phyloP scores from a whole-genome alignment of 2,329 filamentous ascomycete species.

The Juglanconis oblonga region DNA sequence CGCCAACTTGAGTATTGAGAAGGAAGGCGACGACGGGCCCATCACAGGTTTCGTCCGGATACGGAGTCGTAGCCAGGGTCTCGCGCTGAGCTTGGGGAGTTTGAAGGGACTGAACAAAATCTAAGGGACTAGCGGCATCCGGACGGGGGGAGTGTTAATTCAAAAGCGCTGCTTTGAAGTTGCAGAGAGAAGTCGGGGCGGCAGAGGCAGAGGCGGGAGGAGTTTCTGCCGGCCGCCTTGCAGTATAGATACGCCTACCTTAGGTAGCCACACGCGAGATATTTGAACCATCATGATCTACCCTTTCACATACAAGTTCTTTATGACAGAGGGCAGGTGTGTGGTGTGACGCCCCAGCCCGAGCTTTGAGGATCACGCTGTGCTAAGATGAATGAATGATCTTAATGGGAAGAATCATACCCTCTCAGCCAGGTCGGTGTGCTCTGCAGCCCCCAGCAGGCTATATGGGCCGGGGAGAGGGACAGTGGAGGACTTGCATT shows the following conservation, averaged over 20 bases:
- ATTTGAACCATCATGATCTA: too few species aligned
- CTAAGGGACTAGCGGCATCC: constrained; percentile 39
- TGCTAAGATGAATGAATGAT: too few species aligned
- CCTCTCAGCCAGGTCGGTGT: too few species aligned
- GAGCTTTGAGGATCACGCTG: too few species aligned
- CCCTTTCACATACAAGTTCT: too few species aligned
- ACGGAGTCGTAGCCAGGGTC: constrained; percentile 91
- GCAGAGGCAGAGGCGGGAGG: neutral
- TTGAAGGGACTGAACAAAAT: constrained; percentile 92
- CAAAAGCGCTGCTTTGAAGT: constrained; percentile 9
- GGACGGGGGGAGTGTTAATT: neutral
- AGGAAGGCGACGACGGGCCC: constrained; percentile 90
- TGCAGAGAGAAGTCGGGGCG: neutral
- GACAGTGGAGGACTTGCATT: too few species aligned
- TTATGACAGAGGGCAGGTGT: too few species aligned
- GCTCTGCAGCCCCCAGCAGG: too few species aligned
- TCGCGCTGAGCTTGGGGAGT: constrained; percentile 89
- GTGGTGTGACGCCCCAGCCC: too few species aligned
- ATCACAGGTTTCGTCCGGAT: constrained; percentile 98
- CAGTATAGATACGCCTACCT: neutral
- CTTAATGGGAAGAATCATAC: too few species aligned
- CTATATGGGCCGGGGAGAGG: too few species aligned
- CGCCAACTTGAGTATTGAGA: constrained; percentile 96
- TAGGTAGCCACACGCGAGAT: too few species aligned
- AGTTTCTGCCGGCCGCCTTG: neutral